Conservation (phyloP, 345 rosid species). For the Adansonia digitata region DNA sequence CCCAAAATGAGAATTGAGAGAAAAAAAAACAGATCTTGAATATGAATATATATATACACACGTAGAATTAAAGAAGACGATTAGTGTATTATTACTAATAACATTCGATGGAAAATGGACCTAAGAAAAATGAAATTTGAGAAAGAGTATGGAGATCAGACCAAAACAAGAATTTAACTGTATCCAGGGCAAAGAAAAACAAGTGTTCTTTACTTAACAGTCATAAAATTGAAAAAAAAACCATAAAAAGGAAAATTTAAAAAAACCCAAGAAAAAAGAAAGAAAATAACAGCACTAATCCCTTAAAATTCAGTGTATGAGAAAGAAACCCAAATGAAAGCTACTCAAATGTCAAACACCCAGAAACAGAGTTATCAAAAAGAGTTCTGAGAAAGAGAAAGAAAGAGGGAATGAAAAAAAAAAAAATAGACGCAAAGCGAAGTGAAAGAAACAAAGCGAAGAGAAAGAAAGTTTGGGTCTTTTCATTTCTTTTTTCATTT, state of each 20-base stretch:
- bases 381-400: background rate
- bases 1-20: background rate
- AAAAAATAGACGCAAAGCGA: background rate
- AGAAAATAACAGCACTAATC: background rate
- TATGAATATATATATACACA: background rate
- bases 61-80: background rate
- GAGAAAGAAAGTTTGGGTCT: background rate
- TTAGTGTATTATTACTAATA: background rate
- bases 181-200: constrained; percentile 22
- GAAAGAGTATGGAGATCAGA: constrained; percentile 8
- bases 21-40: constrained; percentile 11
- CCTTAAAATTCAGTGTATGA: background rate
- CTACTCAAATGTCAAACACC: too few species aligned
- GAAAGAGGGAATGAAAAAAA: background rate
- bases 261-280: background rate
- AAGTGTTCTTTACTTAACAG: constrained; percentile 14
- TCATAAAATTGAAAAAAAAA: background rate
- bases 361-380: constrained; percentile 1
- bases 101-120: background rate
- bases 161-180: constrained; percentile 13
- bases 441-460: background rate
- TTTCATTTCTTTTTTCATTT: background rate
- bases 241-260: background rate
- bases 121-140: background rate
- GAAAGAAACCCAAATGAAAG: background rate